A percentile compares a stretch with the other conserved stretches of the same genome.
These are phyloP conservation scores for Xylaria sp. DNA, from an alignment of 2,329 filamentous ascomycete species.

Conservation along the genomic window DNA sequence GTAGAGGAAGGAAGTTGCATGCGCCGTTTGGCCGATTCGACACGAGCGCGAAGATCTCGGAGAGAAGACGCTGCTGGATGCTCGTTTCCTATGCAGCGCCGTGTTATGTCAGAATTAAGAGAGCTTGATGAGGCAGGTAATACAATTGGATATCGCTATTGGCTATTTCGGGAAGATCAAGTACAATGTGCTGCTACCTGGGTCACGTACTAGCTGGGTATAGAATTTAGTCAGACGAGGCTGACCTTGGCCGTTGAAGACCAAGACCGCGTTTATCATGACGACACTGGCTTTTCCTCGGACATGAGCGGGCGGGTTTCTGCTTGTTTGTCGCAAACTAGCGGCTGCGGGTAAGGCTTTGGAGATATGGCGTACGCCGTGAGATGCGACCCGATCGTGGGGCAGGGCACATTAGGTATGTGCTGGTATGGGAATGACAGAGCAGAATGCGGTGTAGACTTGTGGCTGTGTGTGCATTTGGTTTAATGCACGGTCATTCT, in stretches of 20 bases:
- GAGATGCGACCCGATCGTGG: conserved; percentile 27
- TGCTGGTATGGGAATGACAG: not conserved
- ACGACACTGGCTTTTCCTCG: conserved; percentile 38
- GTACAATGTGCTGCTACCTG: not conserved
- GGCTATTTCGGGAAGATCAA: conserved; percentile 11
- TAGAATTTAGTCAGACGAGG: conserved; percentile 98
- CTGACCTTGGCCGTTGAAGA: conserved; percentile 98
- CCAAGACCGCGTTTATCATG: conserved; percentile 99
- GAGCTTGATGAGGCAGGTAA: not conserved
- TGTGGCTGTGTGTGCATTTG: conserved; percentile 25
- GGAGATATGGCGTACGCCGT: conserved; percentile 15
- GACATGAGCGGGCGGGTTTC: conserved; percentile 21
- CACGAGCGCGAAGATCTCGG: conserved; percentile 96
- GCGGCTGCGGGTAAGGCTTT: conserved; percentile 14
- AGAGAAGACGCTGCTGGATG: conserved; percentile 95
- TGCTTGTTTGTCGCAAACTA: conserved; percentile 25
- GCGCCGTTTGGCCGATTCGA: conserved; percentile 90
- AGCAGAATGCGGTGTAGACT: conserved; percentile 22
- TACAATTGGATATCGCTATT: not conserved
- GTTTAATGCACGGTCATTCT: not conserved
- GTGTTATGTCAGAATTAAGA: conserved; percentile 27
- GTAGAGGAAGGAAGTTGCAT: conserved; percentile 94
- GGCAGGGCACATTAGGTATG: conserved; percentile 11
- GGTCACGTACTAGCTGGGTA: conserved; percentile 80
- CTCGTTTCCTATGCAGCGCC: conserved; percentile 79